A percentile compares a stretch with the other conserved stretches of the same genome.
These are phyloP conservation scores for Verruconis gallopava DNA, from an alignment of 2,329 filamentous ascomycete genomes.

Conservation along the genomic window DNA sequence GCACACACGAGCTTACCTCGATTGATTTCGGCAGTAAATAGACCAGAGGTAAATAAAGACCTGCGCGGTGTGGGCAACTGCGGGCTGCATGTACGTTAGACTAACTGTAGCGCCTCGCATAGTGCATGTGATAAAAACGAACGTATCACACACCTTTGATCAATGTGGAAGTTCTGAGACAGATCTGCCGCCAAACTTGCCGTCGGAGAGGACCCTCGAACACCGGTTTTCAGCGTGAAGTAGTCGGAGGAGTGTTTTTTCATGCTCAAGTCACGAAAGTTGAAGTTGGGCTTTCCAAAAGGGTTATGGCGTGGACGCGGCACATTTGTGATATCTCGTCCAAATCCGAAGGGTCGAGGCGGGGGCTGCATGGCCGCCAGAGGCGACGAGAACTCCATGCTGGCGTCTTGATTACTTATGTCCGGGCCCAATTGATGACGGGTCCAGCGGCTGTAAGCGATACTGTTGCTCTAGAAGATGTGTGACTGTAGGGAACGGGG, in stretches of 20 bases:
- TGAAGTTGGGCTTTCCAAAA: conserved; percentile 54
- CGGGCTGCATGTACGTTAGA: conserved; percentile 44
- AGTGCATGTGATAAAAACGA: conserved; percentile 8
- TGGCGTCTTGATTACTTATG: conserved; percentile 5
- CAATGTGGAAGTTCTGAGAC: conserved; percentile 93
- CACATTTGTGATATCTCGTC: conserved; percentile 41
- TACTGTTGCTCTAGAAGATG: neutral
- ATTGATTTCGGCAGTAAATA: conserved; percentile 46
- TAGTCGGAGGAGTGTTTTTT: conserved; percentile 58
- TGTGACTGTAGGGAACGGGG: neutral
- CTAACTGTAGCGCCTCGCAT: neutral
- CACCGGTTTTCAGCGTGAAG: conserved; percentile 48
- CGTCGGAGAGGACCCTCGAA: conserved; percentile 78
- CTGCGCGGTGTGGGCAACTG: conserved; percentile 71
- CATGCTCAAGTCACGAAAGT: conserved; percentile 63
- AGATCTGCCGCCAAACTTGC: conserved; percentile 85
- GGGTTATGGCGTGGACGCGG: conserved; percentile 38
- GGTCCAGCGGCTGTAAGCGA: neutral
- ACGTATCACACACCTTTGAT: conserved; percentile 60
- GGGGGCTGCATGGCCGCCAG: conserved; percentile 81
- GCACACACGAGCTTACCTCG: conserved; percentile 40
- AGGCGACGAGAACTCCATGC: conserved; percentile 88
- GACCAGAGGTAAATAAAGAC: conserved; percentile 66
- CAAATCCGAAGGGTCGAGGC: conserved; percentile 45
- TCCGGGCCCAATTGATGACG: conserved; percentile 8